These are phyloP conservation scores for Penicillium sp. DNA, from an alignment of 2,329 filamentous ascomycete species.

Conservation along the genomic window DNA sequence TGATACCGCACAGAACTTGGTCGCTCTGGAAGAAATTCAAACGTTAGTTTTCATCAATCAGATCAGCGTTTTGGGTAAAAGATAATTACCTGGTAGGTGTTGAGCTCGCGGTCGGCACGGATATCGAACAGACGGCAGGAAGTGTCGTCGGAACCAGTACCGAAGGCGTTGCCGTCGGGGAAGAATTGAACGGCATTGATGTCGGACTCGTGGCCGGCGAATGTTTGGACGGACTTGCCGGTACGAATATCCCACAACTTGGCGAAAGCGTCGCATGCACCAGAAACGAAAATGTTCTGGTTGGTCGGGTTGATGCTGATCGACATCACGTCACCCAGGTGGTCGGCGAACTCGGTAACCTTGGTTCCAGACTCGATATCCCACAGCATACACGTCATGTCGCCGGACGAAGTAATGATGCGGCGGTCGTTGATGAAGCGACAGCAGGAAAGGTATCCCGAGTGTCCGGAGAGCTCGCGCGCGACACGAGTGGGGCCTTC, in stretches of 20 bases:
- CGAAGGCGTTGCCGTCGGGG: conserved; percentile 97
- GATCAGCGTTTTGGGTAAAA: not conserved
- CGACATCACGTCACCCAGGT: conserved; percentile 98
- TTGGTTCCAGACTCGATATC: conserved; percentile 98
- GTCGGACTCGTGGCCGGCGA: conserved; percentile 96
- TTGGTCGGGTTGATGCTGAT: conserved; percentile 99
- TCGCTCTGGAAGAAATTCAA: conserved; percentile 64
- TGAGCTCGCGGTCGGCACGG: conserved; percentile 79
- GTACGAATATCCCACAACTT: conserved; percentile 99
- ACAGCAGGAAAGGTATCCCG: conserved; percentile 96
- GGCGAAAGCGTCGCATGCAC: conserved; percentile 95
- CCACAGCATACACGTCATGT: conserved; percentile 99
- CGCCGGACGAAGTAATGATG: conserved; percentile 95
- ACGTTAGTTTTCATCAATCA: conserved; percentile 8
- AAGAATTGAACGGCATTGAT: conserved; percentile 99
- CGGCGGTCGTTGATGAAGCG: conserved; percentile 98
- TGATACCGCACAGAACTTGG: conserved; percentile 96
- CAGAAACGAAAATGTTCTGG: conserved; percentile 99
- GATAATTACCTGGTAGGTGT: conserved; percentile 61
- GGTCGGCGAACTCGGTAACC: conserved; percentile 96
- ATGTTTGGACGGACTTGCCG: conserved; percentile 97
- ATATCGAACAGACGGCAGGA: conserved; percentile 98
- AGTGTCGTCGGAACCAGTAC: conserved; percentile 95
- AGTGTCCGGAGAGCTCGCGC: conserved; percentile 92
- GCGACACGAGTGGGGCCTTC: conserved; percentile 97